These are phyloP conservation scores for Daedaleopsis sinensis DNA, from an alignment of 768 basidiomycete genomes.

Conservation along the genomic window DNA sequence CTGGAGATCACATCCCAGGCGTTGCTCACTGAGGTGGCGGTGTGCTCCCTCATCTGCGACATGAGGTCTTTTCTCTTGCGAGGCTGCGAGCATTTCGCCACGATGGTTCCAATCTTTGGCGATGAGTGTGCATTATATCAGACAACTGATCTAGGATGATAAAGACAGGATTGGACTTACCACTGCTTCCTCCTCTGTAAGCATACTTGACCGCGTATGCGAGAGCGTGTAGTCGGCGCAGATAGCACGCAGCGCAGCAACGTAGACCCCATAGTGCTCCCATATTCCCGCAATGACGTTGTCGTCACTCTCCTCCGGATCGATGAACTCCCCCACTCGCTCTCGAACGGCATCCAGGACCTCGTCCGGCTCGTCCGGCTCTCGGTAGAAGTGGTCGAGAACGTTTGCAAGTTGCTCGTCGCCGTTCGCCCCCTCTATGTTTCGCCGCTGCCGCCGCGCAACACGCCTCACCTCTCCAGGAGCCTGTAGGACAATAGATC, in stretches of 20 bases:
- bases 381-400: constrained; percentile 18
- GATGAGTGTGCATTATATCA: constrained; percentile 22
- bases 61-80: constrained; percentile 56
- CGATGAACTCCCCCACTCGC: constrained; percentile 28
- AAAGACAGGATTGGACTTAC: not conserved
- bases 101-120: constrained; percentile 62
- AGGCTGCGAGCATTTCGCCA: constrained; percentile 62
- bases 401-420: constrained; percentile 31
- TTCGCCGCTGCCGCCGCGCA: constrained; percentile 23
- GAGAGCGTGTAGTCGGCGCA: constrained; percentile 48
- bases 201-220: constrained; percentile 41
- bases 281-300: constrained; percentile 9
- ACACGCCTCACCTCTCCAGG: constrained; percentile 18
- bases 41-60: constrained; percentile 57
- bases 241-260: constrained; percentile 49
- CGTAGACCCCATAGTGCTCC: constrained; percentile 40
- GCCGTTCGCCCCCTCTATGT: constrained; percentile 26
- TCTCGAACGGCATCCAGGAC: constrained; percentile 20
- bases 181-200: constrained; percentile 67
- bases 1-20: constrained; percentile 47
- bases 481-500: constrained; percentile 58
- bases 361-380: constrained; percentile 13
- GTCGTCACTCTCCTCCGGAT: constrained; percentile 6
- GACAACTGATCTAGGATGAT: not conserved
- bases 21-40: constrained; percentile 50